Evolutionary conservation across 306 rosid genomes (phyloP).

Genomic region (Begonia peltatifolia): DNA sequence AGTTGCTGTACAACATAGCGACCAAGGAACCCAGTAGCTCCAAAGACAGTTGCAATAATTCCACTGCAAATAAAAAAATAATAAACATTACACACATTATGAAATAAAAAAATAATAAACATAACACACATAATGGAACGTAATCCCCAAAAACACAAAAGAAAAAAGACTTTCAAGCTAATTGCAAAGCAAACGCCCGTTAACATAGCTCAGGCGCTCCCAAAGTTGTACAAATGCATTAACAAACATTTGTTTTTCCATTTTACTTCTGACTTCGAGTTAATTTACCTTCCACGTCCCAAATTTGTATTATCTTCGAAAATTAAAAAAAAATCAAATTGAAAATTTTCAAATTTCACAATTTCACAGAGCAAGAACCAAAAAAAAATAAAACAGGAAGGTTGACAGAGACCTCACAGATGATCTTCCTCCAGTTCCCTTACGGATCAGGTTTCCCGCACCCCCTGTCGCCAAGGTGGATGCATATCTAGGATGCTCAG

Average conservation of each 20-base stretch:
- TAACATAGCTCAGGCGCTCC: too few species aligned
- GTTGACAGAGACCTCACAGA: constrained; percentile 58
- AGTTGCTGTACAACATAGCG: constrained; percentile 97
- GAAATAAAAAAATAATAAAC: constrained; percentile 7
- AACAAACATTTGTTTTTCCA: too few species aligned
- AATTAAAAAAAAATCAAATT: not conserved
- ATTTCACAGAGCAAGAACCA: not conserved
- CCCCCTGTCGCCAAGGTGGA: constrained; percentile 70
- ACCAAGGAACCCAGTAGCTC: constrained; percentile 97
- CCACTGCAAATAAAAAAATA: constrained; percentile 48
- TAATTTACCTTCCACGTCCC: not conserved
- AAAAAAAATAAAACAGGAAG: not conserved
- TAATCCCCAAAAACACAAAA: too few species aligned
- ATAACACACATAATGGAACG: too few species aligned
- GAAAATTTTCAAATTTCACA: not conserved
- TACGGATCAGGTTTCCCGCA: constrained; percentile 75
- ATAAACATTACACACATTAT: too few species aligned
- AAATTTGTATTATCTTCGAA: not conserved
- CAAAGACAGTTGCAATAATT: constrained; percentile 83
- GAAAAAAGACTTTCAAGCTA: too few species aligned
- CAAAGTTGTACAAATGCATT: too few species aligned
- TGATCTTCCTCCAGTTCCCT: constrained; percentile 99
- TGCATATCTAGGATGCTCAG: constrained; percentile 45
- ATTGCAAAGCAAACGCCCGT: too few species aligned
- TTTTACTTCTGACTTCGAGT: too few species aligned